Evolutionary conservation across 169 alveolate genomes (phyloP).

Genomic region (Eimeria praecox): DNA sequence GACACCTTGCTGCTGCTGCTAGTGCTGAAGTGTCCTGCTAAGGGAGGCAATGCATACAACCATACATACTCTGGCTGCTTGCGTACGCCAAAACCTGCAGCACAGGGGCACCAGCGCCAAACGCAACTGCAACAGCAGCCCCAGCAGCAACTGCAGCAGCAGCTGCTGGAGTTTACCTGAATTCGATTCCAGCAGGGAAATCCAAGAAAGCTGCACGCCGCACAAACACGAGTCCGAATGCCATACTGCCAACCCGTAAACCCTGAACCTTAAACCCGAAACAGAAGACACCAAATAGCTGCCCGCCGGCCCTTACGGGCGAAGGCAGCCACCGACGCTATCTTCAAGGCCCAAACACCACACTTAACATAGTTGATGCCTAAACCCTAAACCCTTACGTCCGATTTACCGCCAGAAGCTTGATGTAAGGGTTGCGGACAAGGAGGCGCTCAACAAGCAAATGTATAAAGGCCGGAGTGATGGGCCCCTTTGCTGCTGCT

Average conservation of each 20-base stretch:
- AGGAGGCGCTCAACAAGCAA: conserved; percentile 76
- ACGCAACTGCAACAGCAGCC: background rate
- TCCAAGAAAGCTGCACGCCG: conserved; percentile 81
- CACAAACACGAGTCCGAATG: conserved; percentile 40
- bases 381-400: background rate
- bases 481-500: conserved; percentile 39
- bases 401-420: conserved; percentile 70
- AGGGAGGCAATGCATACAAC: background rate
- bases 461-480: conserved; percentile 71
- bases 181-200: conserved; percentile 70
- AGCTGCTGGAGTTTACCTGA: conserved; percentile 32
- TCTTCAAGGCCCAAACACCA: background rate
- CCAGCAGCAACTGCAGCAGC: background rate
- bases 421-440: conserved; percentile 81
- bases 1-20: background rate
- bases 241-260: background rate
- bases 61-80: background rate
- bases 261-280: background rate
- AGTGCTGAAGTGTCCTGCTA: background rate
- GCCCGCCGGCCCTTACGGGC: background rate
- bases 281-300: background rate
- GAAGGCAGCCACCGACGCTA: background rate
- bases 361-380: background rate
- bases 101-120: background rate
- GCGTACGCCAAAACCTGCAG: background rate